These are phyloP conservation scores for Thermomucor indicae-seudaticae DNA, from an alignment of 371 early-diverging fungal genomes.

Conservation along the genomic window DNA sequence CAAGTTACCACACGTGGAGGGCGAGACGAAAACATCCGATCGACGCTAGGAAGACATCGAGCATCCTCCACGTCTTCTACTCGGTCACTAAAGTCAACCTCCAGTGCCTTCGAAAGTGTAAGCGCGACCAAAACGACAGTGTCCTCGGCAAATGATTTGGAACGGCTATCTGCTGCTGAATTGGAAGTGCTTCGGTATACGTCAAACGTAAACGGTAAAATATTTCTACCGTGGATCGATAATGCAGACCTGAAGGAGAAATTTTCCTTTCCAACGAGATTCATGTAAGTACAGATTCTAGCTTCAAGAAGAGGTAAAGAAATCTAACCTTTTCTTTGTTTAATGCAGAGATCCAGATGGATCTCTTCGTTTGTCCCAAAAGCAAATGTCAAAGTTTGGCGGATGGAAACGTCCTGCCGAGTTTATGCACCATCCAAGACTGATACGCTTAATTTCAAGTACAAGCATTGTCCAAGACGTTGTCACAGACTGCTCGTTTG, in stretches of 20 bases:
- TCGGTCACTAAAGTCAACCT: conserved; percentile 10
- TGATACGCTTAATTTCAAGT: conserved; percentile 64
- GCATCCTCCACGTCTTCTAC: conserved; percentile 16
- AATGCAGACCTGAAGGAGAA: conserved; percentile 58
- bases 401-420: conserved; percentile 81
- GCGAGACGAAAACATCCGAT: not conserved
- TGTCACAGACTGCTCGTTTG: conserved; percentile 93
- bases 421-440: conserved; percentile 60
- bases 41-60: conserved; percentile 11
- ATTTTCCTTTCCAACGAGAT: conserved; percentile 44
- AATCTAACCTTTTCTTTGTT: not conserved
- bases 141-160: not conserved
- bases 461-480: conserved; percentile 72
- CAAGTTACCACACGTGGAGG: conserved; percentile 1
- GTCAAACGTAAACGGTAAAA: conserved; percentile 67
- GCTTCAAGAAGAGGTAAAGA: not conserved
- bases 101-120: no score
- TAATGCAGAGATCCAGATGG: conserved; percentile 66
- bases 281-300: conserved; percentile 21
- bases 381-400: conserved; percentile 70
- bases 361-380: conserved; percentile 64
- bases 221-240: conserved; percentile 76
- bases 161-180: conserved; percentile 30
- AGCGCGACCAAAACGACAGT: no score
- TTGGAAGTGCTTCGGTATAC: conserved; percentile 60